Conservation (phyloP, 805 yeast genomes). For the Zygosaccharomyces kombuchaensis region DNA sequence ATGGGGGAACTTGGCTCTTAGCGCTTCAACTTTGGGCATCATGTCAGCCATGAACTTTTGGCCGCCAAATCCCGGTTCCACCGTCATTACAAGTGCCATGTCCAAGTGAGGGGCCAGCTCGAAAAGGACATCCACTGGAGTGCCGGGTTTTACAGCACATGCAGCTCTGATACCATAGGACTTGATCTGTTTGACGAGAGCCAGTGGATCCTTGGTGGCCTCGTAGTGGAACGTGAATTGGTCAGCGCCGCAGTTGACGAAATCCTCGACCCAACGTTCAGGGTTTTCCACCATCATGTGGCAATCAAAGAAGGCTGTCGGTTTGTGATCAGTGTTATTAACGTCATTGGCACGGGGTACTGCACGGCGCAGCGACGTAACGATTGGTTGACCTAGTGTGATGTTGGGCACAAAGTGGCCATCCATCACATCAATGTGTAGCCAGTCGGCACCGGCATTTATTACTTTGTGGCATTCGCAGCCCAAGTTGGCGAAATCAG, state of each 20-base stretch:
- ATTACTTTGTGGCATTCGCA: constrained; percentile 80
- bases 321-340: constrained; percentile 30
- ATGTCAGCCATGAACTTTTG: constrained; percentile 91
- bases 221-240: constrained; percentile 96
- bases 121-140: constrained; percentile 76
- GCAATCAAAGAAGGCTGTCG: constrained; percentile 73
- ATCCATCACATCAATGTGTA: constrained; percentile 97
- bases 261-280: constrained; percentile 87
- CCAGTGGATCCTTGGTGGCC: constrained; percentile 74
- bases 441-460: constrained; percentile 87
- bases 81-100: constrained; percentile 97
- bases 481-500: constrained; percentile 86
- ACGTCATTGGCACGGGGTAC: constrained; percentile 61
- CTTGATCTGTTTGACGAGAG: constrained; percentile 71
- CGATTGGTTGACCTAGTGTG: constrained; percentile 89
- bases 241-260: constrained; percentile 92
- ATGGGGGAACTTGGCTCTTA: constrained; percentile 70
- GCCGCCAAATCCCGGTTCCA: constrained; percentile 99
- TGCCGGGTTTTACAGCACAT: constrained; percentile 90
- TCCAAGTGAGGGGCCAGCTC: constrained; percentile 75
- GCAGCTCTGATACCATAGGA: constrained; percentile 86
- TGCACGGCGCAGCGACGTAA: constrained; percentile 66
- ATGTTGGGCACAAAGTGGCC: constrained; percentile 98
- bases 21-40: constrained; percentile 89
- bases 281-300: constrained; percentile 97